Percentiles rank a stretch among this genome's conserved stretches.
Evolutionary conservation across 2,329 filamentous ascomycete genomes (phyloP).

Genomic region (Penicillium sp.): DNA sequence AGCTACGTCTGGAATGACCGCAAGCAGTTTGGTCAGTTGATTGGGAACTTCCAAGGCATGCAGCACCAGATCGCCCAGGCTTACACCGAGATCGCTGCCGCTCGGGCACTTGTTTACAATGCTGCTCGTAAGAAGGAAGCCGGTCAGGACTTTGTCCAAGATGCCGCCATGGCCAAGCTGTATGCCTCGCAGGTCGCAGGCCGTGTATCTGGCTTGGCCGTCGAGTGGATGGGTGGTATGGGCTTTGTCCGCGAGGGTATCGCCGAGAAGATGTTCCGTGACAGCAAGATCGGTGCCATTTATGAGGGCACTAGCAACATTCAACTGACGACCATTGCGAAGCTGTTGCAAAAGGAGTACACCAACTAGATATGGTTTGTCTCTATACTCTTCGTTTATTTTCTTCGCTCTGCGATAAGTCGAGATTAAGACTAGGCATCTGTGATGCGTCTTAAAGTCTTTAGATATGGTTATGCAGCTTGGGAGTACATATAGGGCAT

Average conservation of each 20-base stretch:
- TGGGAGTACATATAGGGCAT: neutral
- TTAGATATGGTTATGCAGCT: neutral
- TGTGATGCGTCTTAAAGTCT: neutral
- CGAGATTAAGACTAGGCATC: neutral
- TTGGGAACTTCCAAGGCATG: constrained; percentile 99
- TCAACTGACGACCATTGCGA: constrained; percentile 69
- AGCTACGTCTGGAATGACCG: constrained; percentile 98
- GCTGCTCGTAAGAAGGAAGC: constrained; percentile 97
- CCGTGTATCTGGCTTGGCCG: constrained; percentile 76
- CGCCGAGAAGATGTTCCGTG: constrained; percentile 96
- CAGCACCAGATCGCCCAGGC: constrained; percentile 97
- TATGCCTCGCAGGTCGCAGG: constrained; percentile 91
- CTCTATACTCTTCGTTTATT: neutral
- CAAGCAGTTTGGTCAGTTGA: constrained; percentile 89
- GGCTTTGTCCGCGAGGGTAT: constrained; percentile 95
- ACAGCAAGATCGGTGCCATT: constrained; percentile 98
- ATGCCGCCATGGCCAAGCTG: constrained; percentile 98
- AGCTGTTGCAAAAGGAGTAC: constrained; percentile 68
- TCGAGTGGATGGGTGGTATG: constrained; percentile 99
- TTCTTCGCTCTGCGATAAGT: neutral
- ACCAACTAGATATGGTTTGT: constrained; percentile 48
- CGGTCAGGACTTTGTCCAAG: constrained; percentile 89
- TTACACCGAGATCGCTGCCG: constrained; percentile 89
- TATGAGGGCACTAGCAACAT: constrained; percentile 81
- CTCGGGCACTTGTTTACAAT: constrained; percentile 90